Base-by-base conservation (phyloP, 345 rosid genomes). In the Salix viminalis region DNA sequence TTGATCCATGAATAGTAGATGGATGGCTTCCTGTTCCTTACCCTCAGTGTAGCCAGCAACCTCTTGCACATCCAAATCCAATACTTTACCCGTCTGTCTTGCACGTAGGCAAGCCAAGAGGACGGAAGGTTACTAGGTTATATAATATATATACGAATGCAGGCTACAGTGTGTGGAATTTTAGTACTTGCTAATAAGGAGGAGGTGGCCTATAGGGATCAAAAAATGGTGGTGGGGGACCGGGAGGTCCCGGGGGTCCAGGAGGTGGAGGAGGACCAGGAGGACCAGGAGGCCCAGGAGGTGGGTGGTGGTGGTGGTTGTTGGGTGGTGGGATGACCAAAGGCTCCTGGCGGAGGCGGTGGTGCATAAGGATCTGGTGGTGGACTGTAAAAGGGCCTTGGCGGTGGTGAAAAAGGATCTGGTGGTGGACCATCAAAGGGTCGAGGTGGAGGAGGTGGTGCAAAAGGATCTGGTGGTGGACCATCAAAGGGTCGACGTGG, bases 401-500 rank as follows among this genome's bases (percentile, higher is more conserved):
- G 34, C 34, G 34, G 72, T 69, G 84, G 84, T 30, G 75, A 30
- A 18, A 46, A 73, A 32, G 83, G 83, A 30, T 81, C 84, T 15
- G 83, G 80, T 1, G 42, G 65, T 26, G 68, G 66, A 67, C 70
- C 58, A 26, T 50, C 21, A 50, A 50, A 50, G 19, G 39, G 76
- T 16, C 76, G 36, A 12, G 75, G 54, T 39, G 75, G 68, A 14
- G 67, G 67, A 24, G 75, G 56, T 24, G 54, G 56, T 16, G 68
- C 71, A 19, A 36, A 69, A 71, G 73, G 77, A 24, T 16, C 76
- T 5, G 71, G 82, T 0, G 78, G 74, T 2, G 77, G 77, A 7
- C 41, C 42, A 3, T 46, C 50, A 46, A 46, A 46, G 18, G 70
- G 70, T 12, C 68, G 26, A 7, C 46, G 37, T 8, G 62, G 67